Evolutionary conservation across 2,329 filamentous ascomycete genomes (phyloP), one percentile per base, ranked within the genome.

Genomic region (Raffaelea ambrosiae): DNA sequence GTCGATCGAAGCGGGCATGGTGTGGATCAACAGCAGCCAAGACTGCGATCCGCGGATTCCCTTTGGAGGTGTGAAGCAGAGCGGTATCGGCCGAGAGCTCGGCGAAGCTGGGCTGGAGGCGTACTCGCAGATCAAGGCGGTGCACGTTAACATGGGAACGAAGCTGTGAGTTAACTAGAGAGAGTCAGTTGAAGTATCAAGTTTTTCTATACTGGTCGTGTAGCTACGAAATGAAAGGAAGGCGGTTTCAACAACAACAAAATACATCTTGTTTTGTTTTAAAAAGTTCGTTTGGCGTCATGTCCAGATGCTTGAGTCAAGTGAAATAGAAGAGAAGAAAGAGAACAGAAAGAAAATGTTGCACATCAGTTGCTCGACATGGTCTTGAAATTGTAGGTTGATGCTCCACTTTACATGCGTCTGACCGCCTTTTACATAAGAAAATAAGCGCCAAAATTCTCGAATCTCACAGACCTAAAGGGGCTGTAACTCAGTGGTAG

Each of bases 1-100:
- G 48, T 77, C 74, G 43, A 73, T 81, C 42, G 74, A 79, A 59
- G 72, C 74, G 5, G 77, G 77, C 40, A 68, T 68, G 66, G 67
- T 70, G 39, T 71, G 68, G 68, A 64, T 70, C 55, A 70, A 70
- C 55, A 66, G 63, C 58, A 65, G 63, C 56, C 62, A 65, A 44
- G 62, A 63, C 44, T 61, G 58, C 3, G 61, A 63, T 63, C 76
- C 77, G 65, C 73, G 81, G 57, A 59, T 83, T 38, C 61, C 61
- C 10, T 85, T 64, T 48, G 62, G 62, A 18, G 62, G 62, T n/a
- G 60, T 63, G 35, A 64, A 64, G 59, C 61, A 63, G 53, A 61
- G 59, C 26, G 62, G 62, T 8, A 64, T 64, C 33, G 62, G 62
- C 1, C 52, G 62, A 33, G 62, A 64, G 55, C 47, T 63, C 48